These are phyloP conservation scores for Farysia itapuensis DNA, from an alignment of 1,284 basidiomycete species.

Conservation along the genomic window DNA sequence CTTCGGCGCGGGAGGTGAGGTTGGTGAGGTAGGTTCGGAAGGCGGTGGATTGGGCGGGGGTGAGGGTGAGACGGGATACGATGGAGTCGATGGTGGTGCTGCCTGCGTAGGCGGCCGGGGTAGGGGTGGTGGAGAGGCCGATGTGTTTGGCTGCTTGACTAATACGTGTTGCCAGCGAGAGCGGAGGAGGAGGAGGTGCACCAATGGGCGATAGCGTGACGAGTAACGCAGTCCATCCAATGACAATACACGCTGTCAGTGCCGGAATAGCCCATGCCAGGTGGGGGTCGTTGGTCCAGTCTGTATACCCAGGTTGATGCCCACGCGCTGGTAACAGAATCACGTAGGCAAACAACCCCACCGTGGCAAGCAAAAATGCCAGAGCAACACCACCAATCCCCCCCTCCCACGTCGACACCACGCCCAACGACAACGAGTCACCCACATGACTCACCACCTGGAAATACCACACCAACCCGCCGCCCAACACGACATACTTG, in stretches of 20 bases:
- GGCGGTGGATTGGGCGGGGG: not conserved
- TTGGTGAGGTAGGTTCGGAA: constrained; percentile 4
- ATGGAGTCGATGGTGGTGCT: not conserved
- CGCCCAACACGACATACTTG: constrained; percentile 33
- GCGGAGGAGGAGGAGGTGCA: constrained; percentile 19
- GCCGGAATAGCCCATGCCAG: constrained; percentile 14
- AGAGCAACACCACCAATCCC: constrained; percentile 10
- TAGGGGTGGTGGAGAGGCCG: constrained; percentile 1
- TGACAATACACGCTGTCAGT: constrained; percentile 26
- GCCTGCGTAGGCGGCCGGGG: not conserved
- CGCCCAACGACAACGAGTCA: constrained; percentile 10
- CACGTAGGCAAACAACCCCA: constrained; percentile 20
- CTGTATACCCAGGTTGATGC: constrained; percentile 12
- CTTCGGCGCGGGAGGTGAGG: constrained; percentile 6
- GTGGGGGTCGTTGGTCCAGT: constrained; percentile 17
- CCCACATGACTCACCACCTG: constrained; percentile 19
- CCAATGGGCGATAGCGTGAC: constrained; percentile 26
- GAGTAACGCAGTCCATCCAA: constrained; percentile 18
- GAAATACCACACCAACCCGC: constrained; percentile 16
- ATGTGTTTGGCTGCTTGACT: constrained; percentile 8
- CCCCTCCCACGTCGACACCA: not conserved
- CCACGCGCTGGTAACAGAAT: constrained; percentile 27
- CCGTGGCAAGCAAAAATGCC: constrained; percentile 8
- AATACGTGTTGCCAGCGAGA: constrained; percentile 2
- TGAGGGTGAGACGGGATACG: not conserved